phyloP scores from a whole-genome alignment of 768 basidiomycete species.

The Kondoa malvinella region DNA sequence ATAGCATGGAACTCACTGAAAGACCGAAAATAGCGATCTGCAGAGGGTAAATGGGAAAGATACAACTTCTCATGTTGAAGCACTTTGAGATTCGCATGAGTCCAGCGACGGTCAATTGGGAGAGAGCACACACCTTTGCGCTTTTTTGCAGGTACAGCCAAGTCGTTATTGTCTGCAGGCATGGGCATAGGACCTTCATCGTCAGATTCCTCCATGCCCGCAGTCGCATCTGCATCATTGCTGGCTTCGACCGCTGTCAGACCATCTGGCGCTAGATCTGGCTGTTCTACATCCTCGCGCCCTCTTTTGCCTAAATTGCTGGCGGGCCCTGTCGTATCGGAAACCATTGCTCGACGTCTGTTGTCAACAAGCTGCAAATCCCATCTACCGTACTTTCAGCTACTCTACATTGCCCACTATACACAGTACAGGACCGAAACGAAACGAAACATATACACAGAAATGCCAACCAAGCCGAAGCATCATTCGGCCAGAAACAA shows the following conservation, averaged over 20 bases:
- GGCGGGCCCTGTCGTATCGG: neutral
- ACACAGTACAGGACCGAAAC: no score
- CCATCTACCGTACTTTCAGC: no score
- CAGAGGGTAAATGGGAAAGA: slow-evolving; percentile 74
- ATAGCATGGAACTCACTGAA: slow-evolving; percentile 44
- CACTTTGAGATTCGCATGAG: slow-evolving; percentile 40
- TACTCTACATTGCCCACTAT: no score
- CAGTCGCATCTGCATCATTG: slow-evolving; percentile 21
- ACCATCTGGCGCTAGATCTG: neutral
- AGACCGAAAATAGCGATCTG: slow-evolving; percentile 88
- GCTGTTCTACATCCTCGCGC: slow-evolving; percentile 4
- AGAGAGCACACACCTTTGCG: slow-evolving; percentile 48
- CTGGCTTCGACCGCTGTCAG: slow-evolving; percentile 6
- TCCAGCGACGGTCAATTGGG: no score
- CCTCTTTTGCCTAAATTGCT: slow-evolving; percentile 12
- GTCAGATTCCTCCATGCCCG: slow-evolving; percentile 39
- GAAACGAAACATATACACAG: no score
- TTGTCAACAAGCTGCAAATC: neutral
- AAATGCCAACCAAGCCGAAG: no score
- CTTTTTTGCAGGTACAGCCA: slow-evolving; percentile 42
- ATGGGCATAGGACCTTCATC: slow-evolving; percentile 78
- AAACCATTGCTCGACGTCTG: neutral
- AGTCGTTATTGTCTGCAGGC: slow-evolving; percentile 31
- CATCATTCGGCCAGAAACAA: no score
- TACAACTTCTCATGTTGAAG: slow-evolving; percentile 84